Conservation (phyloP, 495 filamentous ascomycete species). For the Aspergillus olivimuriae region DNA sequence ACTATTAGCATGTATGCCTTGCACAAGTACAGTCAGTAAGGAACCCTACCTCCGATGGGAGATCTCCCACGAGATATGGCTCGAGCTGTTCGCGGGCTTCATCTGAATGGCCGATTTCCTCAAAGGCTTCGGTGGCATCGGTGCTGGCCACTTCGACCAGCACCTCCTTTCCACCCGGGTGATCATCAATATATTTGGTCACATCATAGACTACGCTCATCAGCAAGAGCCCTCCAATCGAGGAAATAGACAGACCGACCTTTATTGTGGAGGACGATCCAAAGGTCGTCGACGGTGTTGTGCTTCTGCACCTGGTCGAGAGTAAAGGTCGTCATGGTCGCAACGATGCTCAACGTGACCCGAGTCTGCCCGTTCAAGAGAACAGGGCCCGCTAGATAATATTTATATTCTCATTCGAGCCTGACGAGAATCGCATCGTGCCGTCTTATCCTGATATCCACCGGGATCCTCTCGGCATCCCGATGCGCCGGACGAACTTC, state of each 20-base stretch:
- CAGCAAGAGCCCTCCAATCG: background rate
- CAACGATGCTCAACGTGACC: too few species aligned
- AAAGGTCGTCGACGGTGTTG: slow-evolving; percentile 27
- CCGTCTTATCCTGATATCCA: background rate
- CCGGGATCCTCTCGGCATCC: background rate
- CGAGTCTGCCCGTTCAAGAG: background rate
- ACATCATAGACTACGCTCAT: slow-evolving; percentile 40
- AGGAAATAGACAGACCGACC: slow-evolving; percentile 17
- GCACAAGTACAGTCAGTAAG: too few species aligned
- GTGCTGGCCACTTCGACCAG: slow-evolving; percentile 43
- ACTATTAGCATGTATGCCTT: background rate
- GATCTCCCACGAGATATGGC: slow-evolving; percentile 16
- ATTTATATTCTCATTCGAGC: slow-evolving; percentile 7
- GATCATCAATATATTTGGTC: slow-evolving; percentile 44
- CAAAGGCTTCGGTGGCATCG: slow-evolving; percentile 47
- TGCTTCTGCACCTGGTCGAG: slow-evolving; percentile 20
- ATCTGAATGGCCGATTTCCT: slow-evolving; percentile 48
- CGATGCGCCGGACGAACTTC: slow-evolving; percentile 14
- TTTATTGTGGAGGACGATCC: slow-evolving; percentile 44
- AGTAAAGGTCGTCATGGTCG: slow-evolving; percentile 12
- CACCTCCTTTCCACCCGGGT: slow-evolving; percentile 47
- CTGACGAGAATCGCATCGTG: background rate
- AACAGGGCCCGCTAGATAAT: background rate
- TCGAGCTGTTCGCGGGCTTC: slow-evolving; percentile 33
- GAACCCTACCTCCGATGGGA: slow-evolving; percentile 11